Percentiles rank a stretch among this genome's conserved stretches.
Conservation (phyloP, 208 protist genomes). For the Endotrypanum monterogeii region DNA sequence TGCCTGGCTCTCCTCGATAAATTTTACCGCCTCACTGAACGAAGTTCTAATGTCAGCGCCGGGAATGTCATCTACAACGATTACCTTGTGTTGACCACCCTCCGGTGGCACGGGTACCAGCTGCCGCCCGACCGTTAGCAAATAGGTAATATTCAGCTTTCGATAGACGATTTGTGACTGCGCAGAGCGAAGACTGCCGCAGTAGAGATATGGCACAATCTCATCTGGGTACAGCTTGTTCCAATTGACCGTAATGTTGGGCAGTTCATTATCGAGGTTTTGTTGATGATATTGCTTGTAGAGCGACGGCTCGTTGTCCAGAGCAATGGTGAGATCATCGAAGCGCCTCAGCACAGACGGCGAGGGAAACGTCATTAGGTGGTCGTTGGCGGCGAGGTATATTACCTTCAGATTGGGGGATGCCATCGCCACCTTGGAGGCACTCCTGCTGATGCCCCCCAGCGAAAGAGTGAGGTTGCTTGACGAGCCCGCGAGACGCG, state of each 20-base stretch:
- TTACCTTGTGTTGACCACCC: slow-evolving; percentile 61
- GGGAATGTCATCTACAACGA: slow-evolving; percentile 88
- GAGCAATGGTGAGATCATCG: slow-evolving; percentile 57
- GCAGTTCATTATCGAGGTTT: slow-evolving; percentile 58
- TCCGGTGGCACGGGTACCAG: slow-evolving; percentile 72
- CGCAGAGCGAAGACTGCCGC: slow-evolving; percentile 81
- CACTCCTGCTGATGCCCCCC: slow-evolving; percentile 11
- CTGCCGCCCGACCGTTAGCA: slow-evolving; percentile 84
- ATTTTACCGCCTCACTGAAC: slow-evolving; percentile 73
- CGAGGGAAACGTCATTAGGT: slow-evolving; percentile 57
- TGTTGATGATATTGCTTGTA: slow-evolving; percentile 60
- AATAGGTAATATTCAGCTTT: slow-evolving; percentile 75
- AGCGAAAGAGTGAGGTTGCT: slow-evolving; percentile 14
- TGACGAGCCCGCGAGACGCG: slow-evolving; percentile 14
- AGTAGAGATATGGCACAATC: slow-evolving; percentile 82
- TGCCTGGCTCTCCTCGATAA: slow-evolving; percentile 78
- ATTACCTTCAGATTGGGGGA: slow-evolving; percentile 64
- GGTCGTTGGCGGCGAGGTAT: slow-evolving; percentile 78
- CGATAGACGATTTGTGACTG: slow-evolving; percentile 89
- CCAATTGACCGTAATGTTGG: slow-evolving; percentile 83
- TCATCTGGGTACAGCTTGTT: slow-evolving; percentile 92
- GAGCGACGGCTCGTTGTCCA: slow-evolving; percentile 89
- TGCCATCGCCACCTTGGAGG: slow-evolving; percentile 17
- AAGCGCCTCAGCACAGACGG: slow-evolving; percentile 47
- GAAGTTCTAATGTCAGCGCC: slow-evolving; percentile 76